A percentile compares a stretch with the other conserved stretches of the same genome.
These are phyloP conservation scores for Colletotrichum graminicola DNA, from an alignment of 2,329 filamentous ascomycete species.

Conservation along the genomic window DNA sequence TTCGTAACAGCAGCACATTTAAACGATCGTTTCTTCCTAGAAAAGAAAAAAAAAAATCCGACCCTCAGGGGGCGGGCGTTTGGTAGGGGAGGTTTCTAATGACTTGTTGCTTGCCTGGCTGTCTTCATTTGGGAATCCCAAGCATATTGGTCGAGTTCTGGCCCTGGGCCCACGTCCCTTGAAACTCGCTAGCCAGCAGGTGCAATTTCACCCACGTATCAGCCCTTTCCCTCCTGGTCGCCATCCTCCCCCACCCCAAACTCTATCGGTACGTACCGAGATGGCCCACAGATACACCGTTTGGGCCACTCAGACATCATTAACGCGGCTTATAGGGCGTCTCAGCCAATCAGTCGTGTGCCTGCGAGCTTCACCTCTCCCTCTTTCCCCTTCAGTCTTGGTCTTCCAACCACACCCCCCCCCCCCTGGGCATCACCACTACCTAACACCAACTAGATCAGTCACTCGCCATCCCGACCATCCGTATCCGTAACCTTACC, in stretches of 20 bases:
- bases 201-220: slow-evolving; percentile 63
- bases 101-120: slow-evolving; percentile 1
- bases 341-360: not conserved
- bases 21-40: slow-evolving; percentile 35
- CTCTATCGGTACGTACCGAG: slow-evolving; percentile 3
- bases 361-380: not conserved
- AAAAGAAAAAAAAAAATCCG: not conserved
- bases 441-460: not conserved
- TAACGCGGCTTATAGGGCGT: not conserved
- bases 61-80: slow-evolving; percentile 2
- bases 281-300: not conserved
- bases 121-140: slow-evolving; percentile 33
- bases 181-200: slow-evolving; percentile 66
- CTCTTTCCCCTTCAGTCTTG: not conserved
- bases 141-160: slow-evolving; percentile 23
- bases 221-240: slow-evolving; percentile 50
- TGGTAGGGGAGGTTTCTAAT: not conserved
- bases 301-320: slow-evolving; percentile 11
- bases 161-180: slow-evolving; percentile 54
- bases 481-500: not conserved
- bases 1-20: slow-evolving; percentile 40
- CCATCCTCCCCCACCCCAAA: slow-evolving; percentile 2
- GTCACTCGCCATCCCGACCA: slow-evolving; percentile 7
- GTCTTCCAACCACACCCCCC: not conserved
- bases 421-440: slow-evolving; percentile 14